Percentiles rank a stretch among this genome's conserved stretches.
Evolutionary conservation across 2,329 filamentous ascomycete species (phyloP).

Genomic region (Xylariales sp.): DNA sequence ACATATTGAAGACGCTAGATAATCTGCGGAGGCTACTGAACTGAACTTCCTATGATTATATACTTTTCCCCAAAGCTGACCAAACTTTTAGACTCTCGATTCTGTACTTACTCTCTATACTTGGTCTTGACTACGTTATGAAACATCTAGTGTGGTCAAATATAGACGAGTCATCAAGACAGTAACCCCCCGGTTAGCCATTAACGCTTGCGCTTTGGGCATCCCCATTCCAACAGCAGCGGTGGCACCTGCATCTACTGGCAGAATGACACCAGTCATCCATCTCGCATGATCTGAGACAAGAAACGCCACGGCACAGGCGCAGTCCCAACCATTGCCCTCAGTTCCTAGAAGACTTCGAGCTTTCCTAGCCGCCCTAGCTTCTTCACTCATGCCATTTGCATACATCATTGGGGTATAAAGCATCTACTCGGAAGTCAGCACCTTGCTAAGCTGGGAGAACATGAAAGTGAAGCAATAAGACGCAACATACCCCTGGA

Average conservation of each 20-base stretch:
- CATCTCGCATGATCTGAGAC: conserved; percentile 36
- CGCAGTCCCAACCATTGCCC: conserved; percentile 39
- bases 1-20: too few relatives aligned
- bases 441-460: too few relatives aligned
- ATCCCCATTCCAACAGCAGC: conserved; percentile 15
- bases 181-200: background rate
- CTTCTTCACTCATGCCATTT: conserved; percentile 34
- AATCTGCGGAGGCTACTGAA: too few relatives aligned
- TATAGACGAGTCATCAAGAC: too few relatives aligned
- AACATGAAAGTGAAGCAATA: too few relatives aligned
- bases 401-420: conserved; percentile 43
- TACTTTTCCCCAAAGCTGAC: too few relatives aligned
- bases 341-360: conserved; percentile 36
- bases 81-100: too few relatives aligned
- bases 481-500: conserved; percentile 29
- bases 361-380: conserved; percentile 30
- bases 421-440: conserved; percentile 36
- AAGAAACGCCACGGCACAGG: conserved; percentile 34
- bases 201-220: conserved; percentile 4
- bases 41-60: too few relatives aligned
- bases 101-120: too few relatives aligned
- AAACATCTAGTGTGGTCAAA: too few relatives aligned
- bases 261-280: conserved; percentile 37
- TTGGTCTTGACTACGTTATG: too few relatives aligned
- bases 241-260: conserved; percentile 38